A percentile compares a stretch with the other conserved stretches of the same genome.
phyloP scores from a whole-genome alignment of 495 filamentous ascomycete species.

The Aspergillus carlsbadensis region DNA sequence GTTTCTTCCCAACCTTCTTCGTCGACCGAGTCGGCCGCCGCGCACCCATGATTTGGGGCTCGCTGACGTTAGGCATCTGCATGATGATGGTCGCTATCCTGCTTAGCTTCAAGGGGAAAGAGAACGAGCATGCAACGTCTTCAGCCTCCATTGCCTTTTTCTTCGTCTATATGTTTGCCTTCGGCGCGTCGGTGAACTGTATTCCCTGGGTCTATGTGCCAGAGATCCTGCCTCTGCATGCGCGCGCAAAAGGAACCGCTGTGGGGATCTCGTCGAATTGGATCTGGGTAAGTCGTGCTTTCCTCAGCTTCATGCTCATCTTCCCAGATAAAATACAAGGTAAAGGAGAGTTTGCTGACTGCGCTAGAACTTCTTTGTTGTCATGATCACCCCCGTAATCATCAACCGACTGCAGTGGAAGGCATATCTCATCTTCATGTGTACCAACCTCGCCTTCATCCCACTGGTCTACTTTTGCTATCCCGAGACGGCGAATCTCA shows the following conservation, averaged over 20 bases:
- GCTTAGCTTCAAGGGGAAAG: constrained; percentile 34
- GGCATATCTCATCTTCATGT: constrained; percentile 60
- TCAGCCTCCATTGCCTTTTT: constrained; percentile 42
- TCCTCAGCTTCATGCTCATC: too few relatives aligned
- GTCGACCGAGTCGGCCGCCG: constrained; percentile 56
- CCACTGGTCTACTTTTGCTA: constrained; percentile 46
- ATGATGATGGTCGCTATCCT: constrained; percentile 55
- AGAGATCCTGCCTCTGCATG: constrained; percentile 45
- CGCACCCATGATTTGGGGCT: constrained; percentile 58
- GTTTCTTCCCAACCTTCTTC: constrained; percentile 43
- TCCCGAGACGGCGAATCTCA: constrained; percentile 46
- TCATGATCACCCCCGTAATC: constrained; percentile 57
- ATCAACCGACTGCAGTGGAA: constrained; percentile 55
- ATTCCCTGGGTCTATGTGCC: constrained; percentile 49
- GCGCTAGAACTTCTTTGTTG: constrained; percentile 53
- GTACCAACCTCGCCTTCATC: constrained; percentile 51
- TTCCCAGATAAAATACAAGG: neutral
- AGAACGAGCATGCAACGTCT: constrained; percentile 34
- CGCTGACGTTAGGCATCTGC: constrained; percentile 45
- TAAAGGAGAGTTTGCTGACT: neutral
- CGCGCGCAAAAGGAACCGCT: constrained; percentile 42
- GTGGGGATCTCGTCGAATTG: constrained; percentile 43
- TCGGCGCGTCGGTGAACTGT: constrained; percentile 47
- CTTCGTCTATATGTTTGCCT: constrained; percentile 51
- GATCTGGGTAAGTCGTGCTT: constrained; percentile 31